Percentiles rank a stretch among this genome's conserved stretches.
These are phyloP conservation scores for Samsoniella hepiali DNA, from an alignment of 2,329 filamentous ascomycete genomes.

Conservation along the genomic window DNA sequence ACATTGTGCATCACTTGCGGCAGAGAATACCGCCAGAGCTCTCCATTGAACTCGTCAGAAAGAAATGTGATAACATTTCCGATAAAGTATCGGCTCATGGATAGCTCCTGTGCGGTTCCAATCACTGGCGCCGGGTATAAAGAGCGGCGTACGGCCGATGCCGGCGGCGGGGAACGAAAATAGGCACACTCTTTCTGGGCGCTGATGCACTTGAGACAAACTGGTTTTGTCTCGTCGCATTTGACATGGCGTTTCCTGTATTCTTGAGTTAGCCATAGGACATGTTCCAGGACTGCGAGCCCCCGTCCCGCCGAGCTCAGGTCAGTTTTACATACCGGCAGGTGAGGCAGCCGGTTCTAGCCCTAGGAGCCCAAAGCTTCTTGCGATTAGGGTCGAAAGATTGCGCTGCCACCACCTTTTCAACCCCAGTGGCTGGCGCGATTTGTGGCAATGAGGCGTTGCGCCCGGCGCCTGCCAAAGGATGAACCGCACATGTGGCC, in stretches of 20 bases:
- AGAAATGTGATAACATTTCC: background rate
- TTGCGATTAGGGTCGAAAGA: background rate
- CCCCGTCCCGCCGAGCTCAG: background rate
- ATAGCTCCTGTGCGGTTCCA: background rate
- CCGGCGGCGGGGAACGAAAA: background rate
- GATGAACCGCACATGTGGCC: background rate
- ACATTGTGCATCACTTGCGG: conserved; percentile 1
- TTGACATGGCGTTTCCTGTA: background rate
- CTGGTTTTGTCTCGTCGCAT: background rate
- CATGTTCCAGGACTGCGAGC: background rate
- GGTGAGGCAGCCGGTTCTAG: background rate
- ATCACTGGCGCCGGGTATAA: background rate
- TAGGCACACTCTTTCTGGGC: background rate
- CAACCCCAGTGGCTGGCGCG: background rate
- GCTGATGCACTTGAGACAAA: background rate
- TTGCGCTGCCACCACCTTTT: background rate
- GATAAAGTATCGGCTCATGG: background rate
- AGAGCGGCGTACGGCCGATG: background rate
- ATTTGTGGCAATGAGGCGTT: too few relatives aligned
- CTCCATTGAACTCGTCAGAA: background rate
- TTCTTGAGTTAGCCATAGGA: background rate
- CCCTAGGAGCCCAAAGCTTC: background rate
- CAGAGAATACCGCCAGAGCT: background rate
- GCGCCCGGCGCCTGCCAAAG: background rate
- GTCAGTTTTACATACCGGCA: background rate